Base-by-base conservation (phyloP, 306 rosid genomes). In the Hippophae tibetana region DNA sequence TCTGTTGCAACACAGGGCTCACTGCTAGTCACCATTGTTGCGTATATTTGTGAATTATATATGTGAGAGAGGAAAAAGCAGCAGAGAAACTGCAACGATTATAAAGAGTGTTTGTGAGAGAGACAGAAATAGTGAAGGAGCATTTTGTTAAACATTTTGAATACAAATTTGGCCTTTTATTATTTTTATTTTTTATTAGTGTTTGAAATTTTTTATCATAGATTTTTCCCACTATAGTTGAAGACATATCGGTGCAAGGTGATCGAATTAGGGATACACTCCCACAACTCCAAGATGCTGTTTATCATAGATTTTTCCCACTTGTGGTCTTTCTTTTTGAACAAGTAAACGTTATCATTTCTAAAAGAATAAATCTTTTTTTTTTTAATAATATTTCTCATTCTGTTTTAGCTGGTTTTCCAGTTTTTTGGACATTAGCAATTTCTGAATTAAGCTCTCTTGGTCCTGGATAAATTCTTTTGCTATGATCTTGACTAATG, bases 181-280 rank as follows among this genome's bases (percentile, higher is more conserved):
- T 48, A 18, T 47, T 9, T 46, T 61, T 13, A 12, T 60, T 65
- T 62, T 57, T 57, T 69, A 18, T 18, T 18, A 18, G 14, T 49
- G 51, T 61, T 48, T 61, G 68, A 43, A 60, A 46, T 43, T 47
- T 61, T 50, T 27, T 58, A 62, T 55, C 60, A 82, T 89, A 92
- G 98, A 75, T 85, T 74, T 80, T 96, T 25, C 68, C 71, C 66
- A 96, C 87, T 72, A 80, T 92, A 73, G 72, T 75, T 72, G 87
- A 92, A 73, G 96, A 85, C 80, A 84, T 92, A 74, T 73, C 80
- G 70, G 79, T 77, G 46, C 99, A 85, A 83, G 93, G 96, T 50
- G 80, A 85, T 68, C 83, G 56, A 49, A 60, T 88, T 31, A 31
- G 38, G 5, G 38, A 31, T 31, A 31, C 5, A 31, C 5, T 31